Evolutionary conservation across 352 stramenopile species (phyloP).

Genomic region (Vaucheria bursata): DNA sequence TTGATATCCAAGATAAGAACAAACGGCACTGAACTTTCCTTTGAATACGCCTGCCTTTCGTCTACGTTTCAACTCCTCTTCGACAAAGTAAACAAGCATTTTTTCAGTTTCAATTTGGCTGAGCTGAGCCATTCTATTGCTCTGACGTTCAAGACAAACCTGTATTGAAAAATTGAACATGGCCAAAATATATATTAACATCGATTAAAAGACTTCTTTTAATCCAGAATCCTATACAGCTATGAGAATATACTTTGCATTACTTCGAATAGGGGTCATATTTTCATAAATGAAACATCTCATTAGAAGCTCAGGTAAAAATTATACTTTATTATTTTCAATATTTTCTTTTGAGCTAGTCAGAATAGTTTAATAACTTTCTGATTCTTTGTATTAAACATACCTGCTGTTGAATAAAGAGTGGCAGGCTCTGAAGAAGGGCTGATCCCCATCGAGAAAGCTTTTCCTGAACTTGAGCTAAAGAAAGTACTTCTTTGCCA

Average conservation of each 20-base stretch:
- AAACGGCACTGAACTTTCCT: constrained; percentile 52
- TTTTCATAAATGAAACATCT: no score
- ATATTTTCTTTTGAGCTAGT: no score
- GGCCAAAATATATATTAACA: not conserved
- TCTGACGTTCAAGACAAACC: constrained; percentile 42
- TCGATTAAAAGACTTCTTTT: no score
- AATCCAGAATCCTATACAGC: no score
- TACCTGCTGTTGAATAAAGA: constrained; percentile 46
- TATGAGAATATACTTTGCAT: no score
- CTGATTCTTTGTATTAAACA: no score
- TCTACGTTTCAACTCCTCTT: constrained; percentile 51
- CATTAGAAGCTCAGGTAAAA: no score
- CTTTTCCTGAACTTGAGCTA: constrained; percentile 44
- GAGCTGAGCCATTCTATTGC: constrained; percentile 52
- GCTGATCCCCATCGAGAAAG: constrained; percentile 48
- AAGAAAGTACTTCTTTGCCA: constrained; percentile 22
- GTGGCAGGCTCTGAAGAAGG: constrained; percentile 35
- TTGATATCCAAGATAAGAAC: constrained; percentile 46
- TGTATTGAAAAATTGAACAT: not conserved
- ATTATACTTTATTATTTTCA: no score
- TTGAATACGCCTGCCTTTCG: constrained; percentile 51
- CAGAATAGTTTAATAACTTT: no score
- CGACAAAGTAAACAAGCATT: constrained; percentile 53
- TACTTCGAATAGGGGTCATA: no score
- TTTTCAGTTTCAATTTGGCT: constrained; percentile 57